phyloP scores from a whole-genome alignment of 345 rosid species.

The Rhodamnia rubescens region DNA sequence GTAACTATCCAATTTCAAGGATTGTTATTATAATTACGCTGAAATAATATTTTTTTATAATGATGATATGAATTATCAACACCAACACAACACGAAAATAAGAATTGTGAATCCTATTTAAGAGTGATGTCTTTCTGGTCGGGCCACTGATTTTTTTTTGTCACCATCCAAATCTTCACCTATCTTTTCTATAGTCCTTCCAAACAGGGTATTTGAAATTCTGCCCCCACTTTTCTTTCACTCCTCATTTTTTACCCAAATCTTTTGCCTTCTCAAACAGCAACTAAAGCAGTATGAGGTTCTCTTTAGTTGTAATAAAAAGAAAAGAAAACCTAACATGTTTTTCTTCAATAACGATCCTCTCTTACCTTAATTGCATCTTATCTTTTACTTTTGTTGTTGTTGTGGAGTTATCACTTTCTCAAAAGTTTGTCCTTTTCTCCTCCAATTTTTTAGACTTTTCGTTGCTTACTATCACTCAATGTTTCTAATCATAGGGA shows the following conservation, averaged over 20 bases:
- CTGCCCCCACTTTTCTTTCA: neutral
- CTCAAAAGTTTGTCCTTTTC: neutral
- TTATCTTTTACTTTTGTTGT: neutral
- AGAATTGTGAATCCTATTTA: rapidly evolving
- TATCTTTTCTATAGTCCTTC: neutral
- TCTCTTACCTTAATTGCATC: neutral
- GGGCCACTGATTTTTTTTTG: neutral
- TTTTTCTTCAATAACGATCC: neutral
- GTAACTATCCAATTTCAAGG: neutral
- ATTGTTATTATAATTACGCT: neutral
- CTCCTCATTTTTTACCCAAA: neutral
- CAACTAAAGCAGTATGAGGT: neutral
- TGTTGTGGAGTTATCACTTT: neutral
- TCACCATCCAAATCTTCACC: neutral
- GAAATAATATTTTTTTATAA: neutral
- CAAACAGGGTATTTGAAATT: neutral
- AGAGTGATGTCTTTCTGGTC: neutral
- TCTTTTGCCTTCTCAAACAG: neutral
- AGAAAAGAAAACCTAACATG: neutral
- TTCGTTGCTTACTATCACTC: neutral
- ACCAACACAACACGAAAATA: neutral
- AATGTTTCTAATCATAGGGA: neutral
- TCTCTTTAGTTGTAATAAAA: neutral
- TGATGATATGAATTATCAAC: neutral
- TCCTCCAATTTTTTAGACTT: neutral